Base-by-base conservation (phyloP, 2,329 filamentous ascomycete species). In the Pestalotiopsis sp. region DNA sequence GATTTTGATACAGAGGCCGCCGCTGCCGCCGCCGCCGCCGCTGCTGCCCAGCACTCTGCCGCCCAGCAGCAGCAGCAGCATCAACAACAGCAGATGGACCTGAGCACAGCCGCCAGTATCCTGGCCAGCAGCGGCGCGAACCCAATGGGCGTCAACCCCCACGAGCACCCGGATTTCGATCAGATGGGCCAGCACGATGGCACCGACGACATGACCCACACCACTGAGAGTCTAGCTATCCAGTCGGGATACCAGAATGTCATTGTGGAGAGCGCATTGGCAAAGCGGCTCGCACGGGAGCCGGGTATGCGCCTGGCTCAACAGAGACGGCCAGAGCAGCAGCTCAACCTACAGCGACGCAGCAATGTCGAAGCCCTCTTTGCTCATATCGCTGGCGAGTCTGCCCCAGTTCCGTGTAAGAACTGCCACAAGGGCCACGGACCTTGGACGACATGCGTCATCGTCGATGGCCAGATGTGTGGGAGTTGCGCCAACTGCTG, bases 401-500 rank as follows among this genome's bases (percentile, higher is more conserved):
- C 81, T 39, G 83, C 85, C 0, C 73, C 80, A 0, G 80, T 81
- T n/a, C 80, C 85, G 0, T 90, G 88, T 77, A 87, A 88, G 77
- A 89, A 88, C 76, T 90, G 88, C 75, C 83, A 85, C 76, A 89
- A 88, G 74, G 86, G 86, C 4, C 86, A 89, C 69, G 88, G 88
- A 0, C 87, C 88, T 0, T 90, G 87, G 87, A 86, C 81, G 1
- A 81, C 82, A 17, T 90, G 88, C 71, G 82, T 90, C n/a, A 80
- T 89, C n/a, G 85, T 87, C 25, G 84, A 85, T 62, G 87, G 87
- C 1, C 85, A 88, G 74, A 87, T 90, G 85, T 89, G 86, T 69
- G 87, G 88, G 11, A 89, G 86, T 73, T 90, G 88, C 70, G 84
- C 87, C 68, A 90, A 90, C 74, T 90, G 88, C 75, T 90, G 88